Percentiles rank a stretch among this genome's conserved stretches.
phyloP scores from a whole-genome alignment of 1,139 yeast species.

The Yamadazyma songkhlaensis region DNA sequence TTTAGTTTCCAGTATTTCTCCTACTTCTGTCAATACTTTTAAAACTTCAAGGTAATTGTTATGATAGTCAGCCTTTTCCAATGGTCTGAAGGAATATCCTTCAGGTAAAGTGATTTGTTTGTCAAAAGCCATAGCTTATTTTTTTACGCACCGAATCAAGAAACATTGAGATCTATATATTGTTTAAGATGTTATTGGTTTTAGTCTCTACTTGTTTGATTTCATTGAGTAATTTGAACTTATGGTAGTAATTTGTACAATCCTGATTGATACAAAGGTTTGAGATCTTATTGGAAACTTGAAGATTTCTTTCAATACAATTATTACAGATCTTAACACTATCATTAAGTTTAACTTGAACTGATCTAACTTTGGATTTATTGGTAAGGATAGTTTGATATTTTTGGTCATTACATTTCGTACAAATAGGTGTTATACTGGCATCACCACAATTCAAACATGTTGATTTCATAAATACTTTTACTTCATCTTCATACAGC shows the following conservation, averaged over 20 bases:
- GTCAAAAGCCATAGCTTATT: slow-evolving; percentile 9
- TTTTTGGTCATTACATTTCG: slow-evolving; percentile 19
- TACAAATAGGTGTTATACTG: slow-evolving; percentile 17
- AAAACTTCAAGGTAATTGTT: slow-evolving; percentile 51
- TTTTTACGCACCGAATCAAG: neutral
- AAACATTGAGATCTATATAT: neutral
- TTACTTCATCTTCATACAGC: slow-evolving; percentile 2
- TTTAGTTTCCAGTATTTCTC: slow-evolving; percentile 42
- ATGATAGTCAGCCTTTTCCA: slow-evolving; percentile 43
- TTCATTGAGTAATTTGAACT: slow-evolving; percentile 4
- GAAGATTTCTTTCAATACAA: slow-evolving; percentile 25
- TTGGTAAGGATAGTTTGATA: slow-evolving; percentile 19
- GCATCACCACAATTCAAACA: slow-evolving; percentile 26
- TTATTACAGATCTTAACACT: slow-evolving; percentile 21
- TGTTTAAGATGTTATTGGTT: neutral
- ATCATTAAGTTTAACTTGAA: slow-evolving; percentile 14
- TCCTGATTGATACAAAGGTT: slow-evolving; percentile 28
- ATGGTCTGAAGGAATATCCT: slow-evolving; percentile 52
- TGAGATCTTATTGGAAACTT: slow-evolving; percentile 13
- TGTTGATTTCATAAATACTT: slow-evolving; percentile 11
- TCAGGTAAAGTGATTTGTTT: slow-evolving; percentile 33
- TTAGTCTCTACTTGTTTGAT: neutral
- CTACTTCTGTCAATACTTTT: slow-evolving; percentile 62
- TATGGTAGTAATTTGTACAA: slow-evolving; percentile 23
- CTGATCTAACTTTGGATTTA: slow-evolving; percentile 14